phyloP scores from a whole-genome alignment of 1,284 basidiomycete genomes.

The Vanrija pseudolonga region DNA sequence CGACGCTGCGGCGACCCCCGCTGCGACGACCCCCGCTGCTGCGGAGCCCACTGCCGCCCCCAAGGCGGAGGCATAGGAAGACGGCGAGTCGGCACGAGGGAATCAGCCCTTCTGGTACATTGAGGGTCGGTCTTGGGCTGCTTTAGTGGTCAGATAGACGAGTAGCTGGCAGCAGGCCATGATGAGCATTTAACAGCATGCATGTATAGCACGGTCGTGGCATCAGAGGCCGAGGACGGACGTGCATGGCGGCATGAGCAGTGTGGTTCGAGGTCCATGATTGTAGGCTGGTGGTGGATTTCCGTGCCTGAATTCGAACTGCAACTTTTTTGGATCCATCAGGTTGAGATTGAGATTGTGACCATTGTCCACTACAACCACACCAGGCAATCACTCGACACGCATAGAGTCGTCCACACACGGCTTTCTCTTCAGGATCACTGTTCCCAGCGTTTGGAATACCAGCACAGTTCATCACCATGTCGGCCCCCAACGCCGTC shows the following conservation, averaged over 20 bases:
- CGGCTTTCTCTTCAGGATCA: too few species aligned
- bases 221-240: too few species aligned
- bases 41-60: too few species aligned
- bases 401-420: not conserved
- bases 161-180: too few species aligned
- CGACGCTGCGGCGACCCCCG: not conserved
- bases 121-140: not conserved
- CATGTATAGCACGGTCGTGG: slow-evolving; percentile 8
- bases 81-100: not conserved
- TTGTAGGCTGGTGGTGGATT: not conserved
- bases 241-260: too few species aligned
- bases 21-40: too few species aligned
- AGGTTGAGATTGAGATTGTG: not conserved
- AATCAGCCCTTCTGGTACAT: not conserved
- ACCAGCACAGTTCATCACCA: not conserved
- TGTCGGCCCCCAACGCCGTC: slow-evolving; percentile 19
- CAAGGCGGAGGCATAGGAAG: not conserved
- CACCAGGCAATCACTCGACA: not conserved
- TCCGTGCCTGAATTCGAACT: not conserved
- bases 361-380: too few species aligned
- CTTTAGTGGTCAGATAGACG: too few species aligned
- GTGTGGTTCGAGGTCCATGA: too few species aligned
- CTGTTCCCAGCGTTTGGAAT: not conserved
- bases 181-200: slow-evolving; percentile 2
- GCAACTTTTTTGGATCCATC: not conserved